Percentiles rank a stretch among this genome's conserved stretches.
These are phyloP conservation scores for Cajanus cajan DNA, from an alignment of 306 rosid species.

Conservation along the genomic window DNA sequence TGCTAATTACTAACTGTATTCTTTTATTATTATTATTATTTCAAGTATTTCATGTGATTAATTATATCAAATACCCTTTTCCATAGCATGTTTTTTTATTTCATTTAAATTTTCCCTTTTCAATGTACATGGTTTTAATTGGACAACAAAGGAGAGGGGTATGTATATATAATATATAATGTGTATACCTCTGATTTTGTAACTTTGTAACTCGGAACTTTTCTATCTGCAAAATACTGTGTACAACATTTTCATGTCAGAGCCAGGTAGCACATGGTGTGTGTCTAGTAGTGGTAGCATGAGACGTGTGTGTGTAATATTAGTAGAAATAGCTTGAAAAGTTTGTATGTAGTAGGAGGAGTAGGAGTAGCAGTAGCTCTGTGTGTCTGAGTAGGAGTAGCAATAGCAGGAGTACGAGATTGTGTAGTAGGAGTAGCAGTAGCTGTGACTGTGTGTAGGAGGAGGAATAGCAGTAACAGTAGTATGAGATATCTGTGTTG, in stretches of 20 bases:
- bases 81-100: background rate
- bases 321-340: background rate
- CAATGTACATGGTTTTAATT: background rate
- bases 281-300: background rate
- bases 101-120: background rate
- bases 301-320: too few relatives aligned
- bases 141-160: background rate
- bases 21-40: background rate
- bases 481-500: too few relatives aligned
- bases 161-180: too few relatives aligned
- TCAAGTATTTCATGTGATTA: background rate
- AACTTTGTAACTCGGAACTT: background rate
- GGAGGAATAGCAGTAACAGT: too few relatives aligned
- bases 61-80: background rate
- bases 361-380: too few relatives aligned
- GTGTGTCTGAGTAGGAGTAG: too few relatives aligned
- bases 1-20: conserved; percentile 3
- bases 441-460: too few relatives aligned
- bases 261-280: background rate
- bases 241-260: background rate
- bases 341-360: too few relatives aligned
- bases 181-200: background rate
- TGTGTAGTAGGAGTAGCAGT: too few relatives aligned
- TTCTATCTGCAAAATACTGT: background rate
- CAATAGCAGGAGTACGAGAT: too few relatives aligned